phyloP scores from a whole-genome alignment of 371 early-diverging fungal species.

The Syncephalis plumigaleata region DNA sequence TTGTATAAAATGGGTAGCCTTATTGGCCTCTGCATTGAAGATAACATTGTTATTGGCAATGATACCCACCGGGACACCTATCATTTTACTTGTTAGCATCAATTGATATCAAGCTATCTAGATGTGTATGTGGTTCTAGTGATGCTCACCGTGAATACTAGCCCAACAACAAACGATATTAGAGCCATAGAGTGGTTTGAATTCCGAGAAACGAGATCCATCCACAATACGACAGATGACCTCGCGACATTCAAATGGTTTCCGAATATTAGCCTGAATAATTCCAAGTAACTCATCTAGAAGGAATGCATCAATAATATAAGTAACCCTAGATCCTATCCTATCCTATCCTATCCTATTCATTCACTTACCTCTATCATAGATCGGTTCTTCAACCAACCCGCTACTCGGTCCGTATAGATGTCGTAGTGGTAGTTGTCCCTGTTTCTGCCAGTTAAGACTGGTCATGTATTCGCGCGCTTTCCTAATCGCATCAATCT shows the following conservation, averaged over 20 bases:
- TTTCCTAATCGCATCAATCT: constrained; percentile 40
- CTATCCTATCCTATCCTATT: not conserved
- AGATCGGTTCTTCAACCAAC: constrained; percentile 34
- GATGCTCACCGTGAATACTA: constrained; percentile 25
- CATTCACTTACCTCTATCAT: constrained; percentile 17
- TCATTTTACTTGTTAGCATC: not conserved
- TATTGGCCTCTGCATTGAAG: constrained; percentile 52
- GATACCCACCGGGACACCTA: constrained; percentile 49
- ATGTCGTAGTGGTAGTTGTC: constrained; percentile 27
- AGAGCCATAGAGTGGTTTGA: constrained; percentile 49
- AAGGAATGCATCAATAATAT: not conserved
- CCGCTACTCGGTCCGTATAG: constrained; percentile 9
- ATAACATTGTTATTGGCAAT: constrained; percentile 55
- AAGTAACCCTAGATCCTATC: not conserved
- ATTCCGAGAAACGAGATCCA: constrained; percentile 38
- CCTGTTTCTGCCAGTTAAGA: constrained; percentile 40
- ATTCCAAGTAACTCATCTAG: constrained; percentile 43
- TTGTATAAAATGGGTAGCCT: constrained; percentile 62
- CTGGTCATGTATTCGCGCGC: constrained; percentile 44
- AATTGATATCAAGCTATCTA: not conserved
- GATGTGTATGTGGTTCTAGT: not conserved
- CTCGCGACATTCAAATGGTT: constrained; percentile 49
- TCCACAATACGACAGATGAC: constrained; percentile 48
- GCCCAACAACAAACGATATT: constrained; percentile 51
- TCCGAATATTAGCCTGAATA: constrained; percentile 40